Evolutionary conservation across 495 filamentous ascomycete genomes (phyloP), one percentile per base, ranked within the genome.

Genomic region (Acidomyces sp.): DNA sequence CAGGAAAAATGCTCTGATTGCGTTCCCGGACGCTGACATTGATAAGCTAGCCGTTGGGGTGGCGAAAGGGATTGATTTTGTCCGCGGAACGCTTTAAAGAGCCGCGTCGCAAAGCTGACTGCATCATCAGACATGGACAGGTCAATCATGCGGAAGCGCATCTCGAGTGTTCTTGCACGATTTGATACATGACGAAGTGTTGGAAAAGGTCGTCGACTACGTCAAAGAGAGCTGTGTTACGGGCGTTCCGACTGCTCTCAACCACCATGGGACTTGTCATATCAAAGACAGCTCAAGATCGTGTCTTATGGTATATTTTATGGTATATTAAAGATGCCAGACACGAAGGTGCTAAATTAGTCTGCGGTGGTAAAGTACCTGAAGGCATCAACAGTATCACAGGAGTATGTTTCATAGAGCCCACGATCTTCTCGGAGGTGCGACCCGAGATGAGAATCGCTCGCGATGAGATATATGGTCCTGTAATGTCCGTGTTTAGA

Each of bases 261-360:
- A 90, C 84, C 13, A 88, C 84, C 69, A 87, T 93, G 58, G 88
- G 88, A 2, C 88, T 88, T 6, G 85, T 93, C 63, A 75, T 93
- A 43, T 88, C 82, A 23, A 85, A 82, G 62, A 66, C 74, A 15
- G 88, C 93, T 57, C 83, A 85, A 51, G 85, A 94, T 37, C 71
- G 77, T 6, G 73, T 96, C 2, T 70, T 93, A n/a, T 69, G 67
- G 5, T 96, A 83, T 55, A 73, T 96, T 2, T 70, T 93, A n/a
- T 69, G 67, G 5, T 96, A 83, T 55, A 82, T 94, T 49, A 71
- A 87, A 49, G 55, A 69, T 13, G 88, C 81, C 2, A 83, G 83
- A 67, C 66, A 70, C n/a, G 87, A 93, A 58, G 88, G 88, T 34
- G 87, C 87, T 5, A 85, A 70, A 7, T 62, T 93, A n/a, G 69